phyloP scores from a whole-genome alignment of 2,329 filamentous ascomycete species.

The Biscogniauxia mediterranea region DNA sequence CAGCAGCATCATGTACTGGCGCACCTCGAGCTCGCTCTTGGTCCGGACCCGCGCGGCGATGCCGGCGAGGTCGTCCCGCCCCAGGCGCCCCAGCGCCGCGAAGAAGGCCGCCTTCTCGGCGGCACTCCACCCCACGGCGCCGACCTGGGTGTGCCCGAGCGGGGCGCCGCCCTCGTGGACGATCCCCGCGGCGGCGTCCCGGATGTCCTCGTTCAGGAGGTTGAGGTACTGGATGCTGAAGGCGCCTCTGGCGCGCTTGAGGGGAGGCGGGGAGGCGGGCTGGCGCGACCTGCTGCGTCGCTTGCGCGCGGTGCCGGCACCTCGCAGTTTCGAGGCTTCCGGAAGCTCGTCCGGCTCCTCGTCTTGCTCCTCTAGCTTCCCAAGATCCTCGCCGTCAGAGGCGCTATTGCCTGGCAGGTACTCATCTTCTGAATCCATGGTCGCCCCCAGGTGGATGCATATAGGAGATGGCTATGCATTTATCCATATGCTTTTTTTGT shows the following conservation, averaged over 20 bases:
- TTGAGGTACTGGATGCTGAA: constrained; percentile 49
- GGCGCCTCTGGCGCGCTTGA: constrained; percentile 45
- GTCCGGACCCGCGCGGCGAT: constrained; percentile 63
- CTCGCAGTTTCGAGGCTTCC: constrained; percentile 1
- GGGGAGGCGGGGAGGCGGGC: constrained; percentile 30
- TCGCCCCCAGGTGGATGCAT: neutral
- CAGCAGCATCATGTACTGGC: constrained; percentile 65
- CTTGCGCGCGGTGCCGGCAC: constrained; percentile 2
- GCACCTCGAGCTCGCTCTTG: constrained; percentile 74
- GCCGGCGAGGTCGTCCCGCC: constrained; percentile 57
- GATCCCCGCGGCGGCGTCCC: constrained; percentile 46
- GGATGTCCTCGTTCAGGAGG: constrained; percentile 57
- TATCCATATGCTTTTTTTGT: constrained; percentile 12
- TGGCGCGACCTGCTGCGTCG: constrained; percentile 24
- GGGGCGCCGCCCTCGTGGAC: constrained; percentile 27
- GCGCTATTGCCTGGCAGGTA: constrained; percentile 5
- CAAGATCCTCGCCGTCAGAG: neutral
- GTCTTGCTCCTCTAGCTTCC: neutral
- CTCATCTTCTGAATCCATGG: constrained; percentile 18
- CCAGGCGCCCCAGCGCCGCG: constrained; percentile 60
- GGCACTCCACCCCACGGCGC: constrained; percentile 66
- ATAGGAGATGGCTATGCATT: constrained; percentile 15
- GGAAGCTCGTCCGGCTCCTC: neutral
- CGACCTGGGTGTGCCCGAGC: constrained; percentile 57
- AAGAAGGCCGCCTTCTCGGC: constrained; percentile 73